Evolutionary conservation across 176 grass and related monocot species (phyloP).

Genomic region (Areca catechu): DNA sequence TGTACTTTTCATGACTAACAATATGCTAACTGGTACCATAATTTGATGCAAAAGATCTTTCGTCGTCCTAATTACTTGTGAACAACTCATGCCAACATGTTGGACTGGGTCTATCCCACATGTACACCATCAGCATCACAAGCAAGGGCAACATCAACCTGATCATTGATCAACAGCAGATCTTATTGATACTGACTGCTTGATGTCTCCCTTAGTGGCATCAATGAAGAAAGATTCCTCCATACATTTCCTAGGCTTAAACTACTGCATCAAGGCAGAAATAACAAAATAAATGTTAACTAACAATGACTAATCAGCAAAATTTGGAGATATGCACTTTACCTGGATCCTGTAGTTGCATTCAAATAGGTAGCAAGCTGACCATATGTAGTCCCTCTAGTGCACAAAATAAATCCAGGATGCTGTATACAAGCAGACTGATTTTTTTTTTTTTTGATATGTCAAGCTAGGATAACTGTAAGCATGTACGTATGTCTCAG

Average conservation of each 20-base stretch:
- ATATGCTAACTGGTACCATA: too few relatives aligned
- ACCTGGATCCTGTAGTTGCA: slow-evolving; percentile 47
- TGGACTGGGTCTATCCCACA: slow-evolving; percentile 77
- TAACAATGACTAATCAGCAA: slow-evolving; percentile 7
- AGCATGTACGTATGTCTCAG: too few relatives aligned
- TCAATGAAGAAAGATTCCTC: slow-evolving; percentile 89
- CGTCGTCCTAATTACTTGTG: slow-evolving; percentile 48
- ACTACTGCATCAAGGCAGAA: slow-evolving; percentile 27
- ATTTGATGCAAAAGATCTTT: too few relatives aligned
- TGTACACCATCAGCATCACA: slow-evolving; percentile 84
- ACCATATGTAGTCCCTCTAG: slow-evolving; percentile 79
- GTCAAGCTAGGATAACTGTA: slow-evolving; percentile 4
- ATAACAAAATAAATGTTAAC: too few relatives aligned
- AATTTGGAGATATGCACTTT: neutral
- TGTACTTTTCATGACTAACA: too few relatives aligned
- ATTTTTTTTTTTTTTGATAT: too few relatives aligned
- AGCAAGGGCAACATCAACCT: slow-evolving; percentile 66
- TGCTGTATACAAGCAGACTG: slow-evolving; percentile 71
- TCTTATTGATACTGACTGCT: too few relatives aligned
- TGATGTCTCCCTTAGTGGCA: slow-evolving; percentile 46
- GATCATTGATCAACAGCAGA: slow-evolving; percentile 79
- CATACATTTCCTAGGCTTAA: slow-evolving; percentile 65
- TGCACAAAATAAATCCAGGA: slow-evolving; percentile 91
- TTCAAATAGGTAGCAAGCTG: slow-evolving; percentile 77
- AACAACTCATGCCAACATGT: slow-evolving; percentile 40